These are phyloP conservation scores for Plasmodium yoelii DNA, from an alignment of 169 alveolate genomes.

Conservation along the genomic window DNA sequence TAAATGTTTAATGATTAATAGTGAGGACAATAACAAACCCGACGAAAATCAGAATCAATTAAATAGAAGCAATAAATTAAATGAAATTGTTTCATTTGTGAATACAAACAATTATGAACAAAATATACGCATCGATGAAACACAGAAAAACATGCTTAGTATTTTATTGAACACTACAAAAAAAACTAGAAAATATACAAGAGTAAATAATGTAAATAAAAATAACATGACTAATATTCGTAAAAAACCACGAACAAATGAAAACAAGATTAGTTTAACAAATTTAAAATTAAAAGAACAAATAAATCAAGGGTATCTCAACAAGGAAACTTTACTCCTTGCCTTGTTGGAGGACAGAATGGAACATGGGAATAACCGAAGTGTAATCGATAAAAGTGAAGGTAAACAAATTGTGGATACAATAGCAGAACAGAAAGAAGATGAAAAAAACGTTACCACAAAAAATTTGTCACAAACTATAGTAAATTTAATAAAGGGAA, in stretches of 20 bases:
- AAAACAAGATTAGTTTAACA: not conserved
- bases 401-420: too few relatives aligned
- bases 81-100: not conserved
- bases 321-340: not conserved
- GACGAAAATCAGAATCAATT: too few relatives aligned
- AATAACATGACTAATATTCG: conserved; percentile 14
- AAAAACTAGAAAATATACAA: conserved; percentile 7
- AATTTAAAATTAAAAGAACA: conserved; percentile 16
- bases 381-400: not conserved
- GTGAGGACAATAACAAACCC: not conserved
- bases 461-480: not conserved
- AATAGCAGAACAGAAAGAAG: not conserved
- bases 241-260: conserved; percentile 12
- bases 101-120: conserved; percentile 9
- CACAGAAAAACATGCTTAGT: not conserved
- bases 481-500: conserved; percentile 6
- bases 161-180: conserved; percentile 6
- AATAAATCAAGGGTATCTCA: not conserved
- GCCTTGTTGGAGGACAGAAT: not conserved
- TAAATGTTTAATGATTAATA: conserved; percentile 9
- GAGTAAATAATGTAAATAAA: conserved; percentile 7
- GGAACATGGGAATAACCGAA: not conserved
- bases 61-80: too few relatives aligned
- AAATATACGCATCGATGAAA: not conserved
- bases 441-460: not conserved